These are phyloP conservation scores for Penicillium janthinellum DNA, from an alignment of 2,329 filamentous ascomycete species.

Conservation along the genomic window DNA sequence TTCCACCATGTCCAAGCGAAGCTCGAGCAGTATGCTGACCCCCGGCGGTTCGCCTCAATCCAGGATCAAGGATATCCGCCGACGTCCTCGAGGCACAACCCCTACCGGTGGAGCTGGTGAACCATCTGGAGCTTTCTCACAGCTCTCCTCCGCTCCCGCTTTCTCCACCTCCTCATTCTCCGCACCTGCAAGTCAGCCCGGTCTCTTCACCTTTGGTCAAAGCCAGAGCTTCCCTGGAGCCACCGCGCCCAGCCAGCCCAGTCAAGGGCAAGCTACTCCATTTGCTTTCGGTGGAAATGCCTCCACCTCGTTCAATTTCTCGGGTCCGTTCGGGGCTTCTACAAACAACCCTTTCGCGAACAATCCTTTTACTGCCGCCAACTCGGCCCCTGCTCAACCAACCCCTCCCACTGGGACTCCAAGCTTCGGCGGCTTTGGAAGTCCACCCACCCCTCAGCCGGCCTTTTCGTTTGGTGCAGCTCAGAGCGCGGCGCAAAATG, in stretches of 20 bases:
- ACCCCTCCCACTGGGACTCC: constrained; percentile 3
- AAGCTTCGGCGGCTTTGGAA: constrained; percentile 16
- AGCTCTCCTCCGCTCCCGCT: constrained; percentile 13
- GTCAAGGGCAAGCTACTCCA: constrained; percentile 14
- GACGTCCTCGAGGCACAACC: constrained; percentile 19
- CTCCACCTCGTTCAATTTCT: constrained; percentile 21
- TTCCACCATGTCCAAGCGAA: constrained; percentile 1
- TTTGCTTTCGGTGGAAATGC: constrained; percentile 23
- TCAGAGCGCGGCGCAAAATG: constrained; percentile 16
- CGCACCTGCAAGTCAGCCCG: constrained; percentile 13
- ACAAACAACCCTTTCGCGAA: constrained; percentile 23
- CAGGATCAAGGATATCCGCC: constrained; percentile 35
- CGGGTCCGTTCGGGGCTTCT: constrained; percentile 14
- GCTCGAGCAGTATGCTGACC: background rate
- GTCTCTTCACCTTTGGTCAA: constrained; percentile 25
- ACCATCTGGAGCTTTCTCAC: constrained; percentile 13
- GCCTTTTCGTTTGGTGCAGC: constrained; percentile 20
- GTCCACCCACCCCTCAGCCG: constrained; percentile 11
- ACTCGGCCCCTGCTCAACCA: constrained; percentile 11
- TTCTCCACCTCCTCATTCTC: constrained; percentile 8
- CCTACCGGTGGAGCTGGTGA: constrained; percentile 17
- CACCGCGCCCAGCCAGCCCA: constrained; percentile 15
- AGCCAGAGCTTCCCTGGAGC: constrained; percentile 29
- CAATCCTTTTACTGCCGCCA: constrained; percentile 14
- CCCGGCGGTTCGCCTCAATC: background rate